These are phyloP conservation scores for Penicillium ucsense DNA, from an alignment of 495 filamentous ascomycete genomes.

Conservation along the genomic window DNA sequence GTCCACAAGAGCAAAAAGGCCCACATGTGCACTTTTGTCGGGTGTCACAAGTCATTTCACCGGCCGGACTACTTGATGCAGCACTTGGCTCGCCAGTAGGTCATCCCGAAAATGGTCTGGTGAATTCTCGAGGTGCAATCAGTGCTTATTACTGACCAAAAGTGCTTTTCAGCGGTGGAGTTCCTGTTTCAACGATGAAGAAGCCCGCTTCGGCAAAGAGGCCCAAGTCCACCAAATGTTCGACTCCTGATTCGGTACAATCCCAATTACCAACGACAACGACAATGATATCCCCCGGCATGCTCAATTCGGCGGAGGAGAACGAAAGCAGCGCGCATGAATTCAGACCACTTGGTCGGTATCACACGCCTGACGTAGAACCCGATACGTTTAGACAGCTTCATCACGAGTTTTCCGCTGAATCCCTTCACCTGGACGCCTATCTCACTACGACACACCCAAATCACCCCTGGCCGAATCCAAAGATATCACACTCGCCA, in stretches of 20 bases:
- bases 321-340: too few species aligned
- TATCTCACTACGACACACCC: too few species aligned
- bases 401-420: too few species aligned
- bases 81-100: constrained; percentile 11
- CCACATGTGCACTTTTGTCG: constrained; percentile 6
- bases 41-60: constrained; percentile 12
- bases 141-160: neutral
- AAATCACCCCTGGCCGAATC: too few species aligned
- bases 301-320: too few species aligned
- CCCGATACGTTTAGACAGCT: too few species aligned
- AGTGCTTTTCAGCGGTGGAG: neutral
- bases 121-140: too few species aligned
- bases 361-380: too few species aligned
- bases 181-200: neutral
- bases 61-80: constrained; percentile 12
- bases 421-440: too few species aligned
- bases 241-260: neutral
- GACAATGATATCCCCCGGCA: too few species aligned
- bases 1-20: constrained; percentile 8
- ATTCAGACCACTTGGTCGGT: too few species aligned
- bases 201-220: neutral
- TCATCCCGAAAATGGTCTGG: neutral
- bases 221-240: neutral
- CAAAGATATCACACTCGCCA: too few species aligned
- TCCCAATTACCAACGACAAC: neutral